Evolutionary conservation across 306 rosid genomes (phyloP).

Genomic region (Inga oerstediana): DNA sequence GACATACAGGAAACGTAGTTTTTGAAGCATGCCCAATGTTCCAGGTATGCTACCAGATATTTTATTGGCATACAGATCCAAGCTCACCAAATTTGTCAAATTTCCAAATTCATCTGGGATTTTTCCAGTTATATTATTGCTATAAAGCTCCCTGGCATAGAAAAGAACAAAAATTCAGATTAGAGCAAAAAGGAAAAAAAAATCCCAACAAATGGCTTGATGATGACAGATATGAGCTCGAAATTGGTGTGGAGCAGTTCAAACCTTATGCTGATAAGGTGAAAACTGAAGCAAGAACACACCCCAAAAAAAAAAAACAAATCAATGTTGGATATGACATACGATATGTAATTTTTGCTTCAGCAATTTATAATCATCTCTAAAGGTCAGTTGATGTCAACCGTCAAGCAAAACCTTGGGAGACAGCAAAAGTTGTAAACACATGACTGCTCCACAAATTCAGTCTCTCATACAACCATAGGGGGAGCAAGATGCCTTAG

Average conservation of each 20-base stretch:
- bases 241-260: neutral
- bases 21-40: conserved; percentile 40
- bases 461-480: neutral
- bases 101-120: conserved; percentile 65
- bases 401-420: conserved; percentile 3
- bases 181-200: neutral
- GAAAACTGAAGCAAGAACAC: neutral
- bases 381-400: neutral
- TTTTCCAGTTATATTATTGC: conserved; percentile 51
- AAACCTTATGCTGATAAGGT: neutral
- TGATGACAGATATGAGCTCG: neutral
- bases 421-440: neutral
- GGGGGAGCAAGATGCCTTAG: neutral
- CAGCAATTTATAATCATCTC: conserved; percentile 12
- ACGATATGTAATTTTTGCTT: neutral
- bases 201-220: neutral
- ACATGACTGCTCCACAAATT: neutral
- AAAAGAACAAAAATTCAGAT: conserved; percentile 13
- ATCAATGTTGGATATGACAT: neutral
- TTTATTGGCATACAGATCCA: conserved; percentile 64
- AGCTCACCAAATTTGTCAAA: conserved; percentile 60
- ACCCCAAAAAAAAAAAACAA: neutral
- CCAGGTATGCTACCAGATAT: conserved; percentile 48
- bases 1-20: conserved; percentile 62
- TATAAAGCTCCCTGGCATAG: conserved; percentile 60